Base-by-base conservation (phyloP, 371 early-diverging fungal species). In the Mucor irregularis region DNA sequence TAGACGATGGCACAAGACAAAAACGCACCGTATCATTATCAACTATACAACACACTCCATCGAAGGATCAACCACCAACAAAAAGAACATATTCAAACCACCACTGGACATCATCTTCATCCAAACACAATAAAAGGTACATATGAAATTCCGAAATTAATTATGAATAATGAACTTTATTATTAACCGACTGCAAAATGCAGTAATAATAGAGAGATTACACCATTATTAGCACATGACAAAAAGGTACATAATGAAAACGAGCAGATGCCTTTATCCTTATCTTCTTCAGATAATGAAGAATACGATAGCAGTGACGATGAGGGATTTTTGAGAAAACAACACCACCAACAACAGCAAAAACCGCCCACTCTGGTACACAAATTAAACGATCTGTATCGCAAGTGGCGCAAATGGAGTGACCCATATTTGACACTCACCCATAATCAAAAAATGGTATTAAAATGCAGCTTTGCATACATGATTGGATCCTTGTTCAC, bases 391-490 rank as follows among this genome's bases (percentile, higher is more conserved):
- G 7, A 22, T 10, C 14, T 17, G 0, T 28, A 34, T 21, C 5
- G 21, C 3, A 33, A 22, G 0, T 34, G 43, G 44, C 21, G 17
- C 11, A n/a, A 30, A 29, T 45, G 43, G 16, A 28, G 10, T 51
- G 22, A 51, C 13, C 29, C 45, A 0, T 17, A 52, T 46, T 52
- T 46, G 30, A 26, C 31, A 9, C 25, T 69, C 14, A 62, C 68
- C 0, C 58, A 59, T 28, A 64, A 69, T 0, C 70, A 75, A 38
- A 76, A 64, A n/a, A 68, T 73, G 21, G 76, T 84, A 5, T 56
- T 87, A 17, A 87, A 87, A 56, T 80, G 83, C 26, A 76, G 82
- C 13, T 48, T 87, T 28, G 83, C 86, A n/a, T 87, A 84, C 54
- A 72, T 82, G 34, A 19, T 83, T 31, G 87, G 67, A 0, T 84